Evolutionary conservation across 768 basidiomycete genomes (phyloP).

Genomic region (Boletellus ananiceps): DNA sequence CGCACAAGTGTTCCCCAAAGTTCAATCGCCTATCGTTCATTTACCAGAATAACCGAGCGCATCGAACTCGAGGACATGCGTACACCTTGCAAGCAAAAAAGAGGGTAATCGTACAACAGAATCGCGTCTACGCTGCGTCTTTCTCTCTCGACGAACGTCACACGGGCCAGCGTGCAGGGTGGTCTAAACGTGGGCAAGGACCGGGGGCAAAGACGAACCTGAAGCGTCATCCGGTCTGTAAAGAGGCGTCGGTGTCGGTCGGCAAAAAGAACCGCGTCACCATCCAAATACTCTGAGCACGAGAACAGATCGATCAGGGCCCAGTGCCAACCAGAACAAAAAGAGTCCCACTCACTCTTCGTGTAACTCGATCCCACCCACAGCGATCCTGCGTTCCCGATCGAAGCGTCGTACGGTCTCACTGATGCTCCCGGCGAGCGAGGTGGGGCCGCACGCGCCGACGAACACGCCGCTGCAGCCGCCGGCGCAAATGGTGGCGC

Average conservation of each 20-base stretch:
- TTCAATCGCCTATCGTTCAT: no score
- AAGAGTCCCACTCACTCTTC: slow-evolving; percentile 30
- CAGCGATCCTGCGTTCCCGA: slow-evolving; percentile 18
- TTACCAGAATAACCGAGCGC: no score
- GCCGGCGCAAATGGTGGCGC: slow-evolving; percentile 36
- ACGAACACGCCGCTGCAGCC: slow-evolving; percentile 36
- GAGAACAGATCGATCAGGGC: background rate
- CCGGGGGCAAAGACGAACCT: no score
- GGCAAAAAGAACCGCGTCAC: background rate
- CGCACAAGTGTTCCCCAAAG: no score
- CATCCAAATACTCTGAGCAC: background rate
- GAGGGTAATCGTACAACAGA: no score
- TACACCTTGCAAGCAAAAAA: no score
- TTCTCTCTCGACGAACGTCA: no score
- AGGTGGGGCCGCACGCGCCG: slow-evolving; percentile 39
- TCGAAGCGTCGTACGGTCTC: slow-evolving; percentile 33
- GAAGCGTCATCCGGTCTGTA: no score
- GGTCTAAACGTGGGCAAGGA: no score
- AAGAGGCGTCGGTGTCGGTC: background rate
- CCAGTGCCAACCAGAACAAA: slow-evolving; percentile 5
- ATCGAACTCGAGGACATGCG: no score
- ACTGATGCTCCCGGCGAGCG: slow-evolving; percentile 31
- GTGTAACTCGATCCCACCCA: slow-evolving; percentile 38
- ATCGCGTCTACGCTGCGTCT: background rate
- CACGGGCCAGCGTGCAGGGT: background rate